phyloP scores from a whole-genome alignment of 192 early-diverging fungal genomes.

The Funneliformis mosseae region DNA sequence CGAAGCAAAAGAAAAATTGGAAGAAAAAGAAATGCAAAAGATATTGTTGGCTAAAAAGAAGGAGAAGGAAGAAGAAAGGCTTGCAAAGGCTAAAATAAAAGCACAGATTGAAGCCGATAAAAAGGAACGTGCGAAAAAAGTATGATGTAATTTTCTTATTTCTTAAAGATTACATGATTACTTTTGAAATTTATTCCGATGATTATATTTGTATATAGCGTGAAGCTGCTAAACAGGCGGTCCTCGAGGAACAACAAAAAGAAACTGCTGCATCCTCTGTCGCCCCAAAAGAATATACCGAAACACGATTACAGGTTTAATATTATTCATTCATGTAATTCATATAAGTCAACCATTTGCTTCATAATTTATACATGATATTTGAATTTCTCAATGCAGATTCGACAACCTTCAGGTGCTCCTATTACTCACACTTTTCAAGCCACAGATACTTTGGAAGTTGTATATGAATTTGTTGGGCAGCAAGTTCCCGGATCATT shows the following conservation, averaged over 20 bases:
- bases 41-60: conserved; percentile 64
- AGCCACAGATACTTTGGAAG: conserved; percentile 57
- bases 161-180: conserved; percentile 2
- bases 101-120: conserved; percentile 82
- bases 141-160: conserved; percentile 33
- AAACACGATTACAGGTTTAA: conserved; percentile 74
- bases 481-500: conserved; percentile 50
- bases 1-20: conserved; percentile 65
- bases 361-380: neutral
- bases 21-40: conserved; percentile 78
- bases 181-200: conserved; percentile 19
- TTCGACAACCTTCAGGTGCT: conserved; percentile 10
- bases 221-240: conserved; percentile 34
- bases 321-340: neutral
- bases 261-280: conserved; percentile 33
- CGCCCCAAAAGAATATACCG: conserved; percentile 68
- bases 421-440: conserved; percentile 65
- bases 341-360: neutral
- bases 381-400: neutral
- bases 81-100: conserved; percentile 75
- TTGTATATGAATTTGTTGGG: conserved; percentile 63
- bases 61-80: conserved; percentile 78
- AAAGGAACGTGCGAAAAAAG: conserved; percentile 66
- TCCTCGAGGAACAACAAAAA: conserved; percentile 35
- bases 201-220: conserved; percentile 37